A percentile compares a stretch with the other conserved stretches of the same genome.
phyloP scores from a whole-genome alignment of 2,329 filamentous ascomycete genomes.

The Penicillium glabrum region DNA sequence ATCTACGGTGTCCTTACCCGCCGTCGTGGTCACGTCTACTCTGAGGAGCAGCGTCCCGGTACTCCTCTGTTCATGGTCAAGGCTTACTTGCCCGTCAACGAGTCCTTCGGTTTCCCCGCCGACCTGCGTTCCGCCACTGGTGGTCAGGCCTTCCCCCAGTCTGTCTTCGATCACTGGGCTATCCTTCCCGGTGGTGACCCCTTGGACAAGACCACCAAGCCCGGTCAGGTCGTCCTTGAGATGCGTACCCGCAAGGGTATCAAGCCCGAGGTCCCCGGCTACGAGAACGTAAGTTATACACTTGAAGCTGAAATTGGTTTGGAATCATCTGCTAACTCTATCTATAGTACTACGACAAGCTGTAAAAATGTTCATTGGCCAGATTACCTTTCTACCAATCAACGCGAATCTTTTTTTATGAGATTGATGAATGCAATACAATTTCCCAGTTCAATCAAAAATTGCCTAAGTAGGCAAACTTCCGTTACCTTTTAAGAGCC shows the following conservation, averaged over 20 bases:
- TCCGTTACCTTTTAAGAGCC: slow-evolving; percentile 26
- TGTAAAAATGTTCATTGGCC: slow-evolving; percentile 62
- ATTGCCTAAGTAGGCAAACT: slow-evolving; percentile 24
- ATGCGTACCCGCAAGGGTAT: slow-evolving; percentile 99
- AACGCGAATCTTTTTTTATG: slow-evolving; percentile 39
- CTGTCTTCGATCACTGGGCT: slow-evolving; percentile 99
- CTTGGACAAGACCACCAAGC: slow-evolving; percentile 78
- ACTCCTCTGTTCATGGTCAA: slow-evolving; percentile 99
- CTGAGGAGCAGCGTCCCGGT: slow-evolving; percentile 95
- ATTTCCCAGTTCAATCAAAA: slow-evolving; percentile 32
- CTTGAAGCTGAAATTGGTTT: neutral
- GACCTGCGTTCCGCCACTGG: slow-evolving; percentile 91
- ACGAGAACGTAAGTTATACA: slow-evolving; percentile 80
- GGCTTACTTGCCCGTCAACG: slow-evolving; percentile 93
- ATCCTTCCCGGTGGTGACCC: slow-evolving; percentile 90
- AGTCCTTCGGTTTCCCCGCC: slow-evolving; percentile 98
- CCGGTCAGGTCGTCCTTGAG: slow-evolving; percentile 76
- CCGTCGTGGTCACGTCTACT: slow-evolving; percentile 98
- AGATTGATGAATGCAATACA: slow-evolving; percentile 46
- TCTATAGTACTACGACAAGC: slow-evolving; percentile 94
- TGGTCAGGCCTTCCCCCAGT: slow-evolving; percentile 98
- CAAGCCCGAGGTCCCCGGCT: slow-evolving; percentile 90
- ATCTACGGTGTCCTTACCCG: slow-evolving; percentile 99
- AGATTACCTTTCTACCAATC: slow-evolving; percentile 42
- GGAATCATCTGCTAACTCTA: slow-evolving; percentile 19